A percentile compares a stretch with the other conserved stretches of the same genome.
Evolutionary conservation across 352 stramenopile species (phyloP).

Genomic region (Plasmopara muralis): DNA sequence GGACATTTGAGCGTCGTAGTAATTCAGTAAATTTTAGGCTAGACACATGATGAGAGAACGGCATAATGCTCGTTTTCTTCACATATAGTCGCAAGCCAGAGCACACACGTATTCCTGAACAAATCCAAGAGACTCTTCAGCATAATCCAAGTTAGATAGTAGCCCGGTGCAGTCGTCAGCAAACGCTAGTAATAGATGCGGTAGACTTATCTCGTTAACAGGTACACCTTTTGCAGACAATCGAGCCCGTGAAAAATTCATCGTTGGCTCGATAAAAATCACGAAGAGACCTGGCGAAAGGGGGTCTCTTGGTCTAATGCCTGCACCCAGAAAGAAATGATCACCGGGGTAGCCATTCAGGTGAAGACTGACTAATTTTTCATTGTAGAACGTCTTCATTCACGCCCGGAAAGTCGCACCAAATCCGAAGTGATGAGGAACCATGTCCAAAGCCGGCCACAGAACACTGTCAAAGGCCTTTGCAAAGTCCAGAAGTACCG

Average conservation of each 20-base stretch:
- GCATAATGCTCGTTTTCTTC: conserved; percentile 16
- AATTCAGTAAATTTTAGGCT: not conserved
- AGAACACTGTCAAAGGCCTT: not conserved
- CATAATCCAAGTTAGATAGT: conserved; percentile 1
- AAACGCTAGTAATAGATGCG: conserved; percentile 4
- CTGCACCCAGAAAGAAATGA: conserved; percentile 5
- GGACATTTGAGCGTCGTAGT: not conserved
- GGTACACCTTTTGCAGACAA: not conserved
- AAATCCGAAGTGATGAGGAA: conserved; percentile 1
- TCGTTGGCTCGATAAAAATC: conserved; percentile 14
- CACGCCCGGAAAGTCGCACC: not conserved
- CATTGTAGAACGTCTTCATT: conserved; percentile 15
- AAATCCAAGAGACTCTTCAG: conserved; percentile 1
- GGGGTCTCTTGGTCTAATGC: conserved; percentile 10
- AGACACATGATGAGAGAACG: not conserved
- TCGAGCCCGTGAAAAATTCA: conserved; percentile 6
- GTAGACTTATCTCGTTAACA: not conserved
- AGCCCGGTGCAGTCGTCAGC: conserved; percentile 14
- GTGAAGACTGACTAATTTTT: conserved; percentile 6
- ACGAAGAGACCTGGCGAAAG: conserved; percentile 14
- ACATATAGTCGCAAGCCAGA: conserved; percentile 7
- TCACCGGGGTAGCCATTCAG: conserved; percentile 8
- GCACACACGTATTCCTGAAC: conserved; percentile 9
- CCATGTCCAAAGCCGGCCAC: not conserved
- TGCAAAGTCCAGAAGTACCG: not conserved